Conservation (phyloP, 2,329 filamentous ascomycete genomes). For the Lojkania enalia region DNA sequence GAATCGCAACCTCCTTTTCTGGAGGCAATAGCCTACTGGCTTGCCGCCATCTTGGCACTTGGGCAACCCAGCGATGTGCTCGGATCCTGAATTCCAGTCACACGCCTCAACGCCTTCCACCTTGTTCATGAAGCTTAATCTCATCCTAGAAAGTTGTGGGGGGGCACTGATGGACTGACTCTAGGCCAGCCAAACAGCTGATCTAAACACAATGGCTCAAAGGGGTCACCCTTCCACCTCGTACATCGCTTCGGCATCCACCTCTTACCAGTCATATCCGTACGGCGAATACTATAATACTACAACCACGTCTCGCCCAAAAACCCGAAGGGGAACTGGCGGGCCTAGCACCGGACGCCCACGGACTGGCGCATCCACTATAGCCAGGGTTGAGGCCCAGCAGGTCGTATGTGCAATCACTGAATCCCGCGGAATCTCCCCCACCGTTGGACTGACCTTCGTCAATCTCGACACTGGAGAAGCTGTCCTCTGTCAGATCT, state of each 20-base stretch:
- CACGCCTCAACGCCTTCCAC: too few relatives aligned
- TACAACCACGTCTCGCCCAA: constrained; percentile 41
- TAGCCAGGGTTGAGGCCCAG: constrained; percentile 61
- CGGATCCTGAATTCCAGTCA: too few relatives aligned
- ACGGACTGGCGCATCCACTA: constrained; percentile 60
- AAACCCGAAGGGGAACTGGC: constrained; percentile 36
- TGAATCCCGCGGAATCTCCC: constrained; percentile 84
- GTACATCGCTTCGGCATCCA: constrained; percentile 34
- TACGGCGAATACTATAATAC: constrained; percentile 43
- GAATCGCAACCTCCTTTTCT: too few relatives aligned
- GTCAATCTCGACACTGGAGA: constrained; percentile 85
- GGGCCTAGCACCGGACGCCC: constrained; percentile 53
- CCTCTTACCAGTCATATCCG: constrained; percentile 37
- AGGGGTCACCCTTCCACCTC: constrained; percentile 31
- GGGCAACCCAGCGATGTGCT: too few relatives aligned
- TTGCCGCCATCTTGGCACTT: too few relatives aligned
- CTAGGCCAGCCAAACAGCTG: too few relatives aligned
- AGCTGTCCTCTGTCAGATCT: constrained; percentile 84
- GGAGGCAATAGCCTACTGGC: too few relatives aligned
- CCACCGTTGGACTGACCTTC: constrained; percentile 82
- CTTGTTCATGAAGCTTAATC: too few relatives aligned
- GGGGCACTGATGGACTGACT: too few relatives aligned
- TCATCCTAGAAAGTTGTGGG: too few relatives aligned
- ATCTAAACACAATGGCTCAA: constrained; percentile 31
- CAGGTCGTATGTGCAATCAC: constrained; percentile 85